Base-by-base conservation (phyloP, 2,329 filamentous ascomycete genomes). In the Botrytis fragariae region DNA sequence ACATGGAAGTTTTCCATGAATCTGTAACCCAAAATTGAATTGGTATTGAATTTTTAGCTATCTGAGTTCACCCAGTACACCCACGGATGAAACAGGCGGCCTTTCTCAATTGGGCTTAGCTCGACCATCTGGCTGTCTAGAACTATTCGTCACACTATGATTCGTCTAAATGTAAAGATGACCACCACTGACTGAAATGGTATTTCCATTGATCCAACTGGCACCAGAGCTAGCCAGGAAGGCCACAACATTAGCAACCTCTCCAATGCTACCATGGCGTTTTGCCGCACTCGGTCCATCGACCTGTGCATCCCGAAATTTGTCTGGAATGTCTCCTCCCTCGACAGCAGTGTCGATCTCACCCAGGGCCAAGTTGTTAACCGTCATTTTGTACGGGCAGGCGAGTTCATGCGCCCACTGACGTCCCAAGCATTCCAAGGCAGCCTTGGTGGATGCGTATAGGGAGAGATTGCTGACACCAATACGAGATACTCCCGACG, bases 371-470 rank as follows among this genome's bases (percentile, higher is more conserved):
- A 57, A 57, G 7, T 29, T 57, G 37, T 74, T 75, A 35, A 75
- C 67, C 16, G 72, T 74, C 39, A 60, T 71, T 4, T 69, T 64
- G 29, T 73, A 57, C 5, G 69, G 67, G 9, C 61, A 54, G n/a
- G 72, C 74, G 10, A 75, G 68, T 42, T 75, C 72, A 45, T 63
- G 83, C 0, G 90, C 89, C 85, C 88, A 87, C 62, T 83, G 85
- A 10, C 88, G 83, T 16, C 89, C 91, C 73, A 91, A 79, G 0
- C 85, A 87, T 79, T 91, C 89, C 16, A 91, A 78, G 4, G 88
- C 89, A 0, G 87, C 87, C 78, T 91, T 91, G 7, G 85, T 86
- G 0, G 86, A 85, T 64, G 84, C 84, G 79, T 91, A 91, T 7
- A 88, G 78, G 3, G 60, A 63, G 39, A 37, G 60, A 35, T 37